Evolutionary conservation across 768 basidiomycete genomes (phyloP).

Genomic region (Trametes sanguinea): DNA sequence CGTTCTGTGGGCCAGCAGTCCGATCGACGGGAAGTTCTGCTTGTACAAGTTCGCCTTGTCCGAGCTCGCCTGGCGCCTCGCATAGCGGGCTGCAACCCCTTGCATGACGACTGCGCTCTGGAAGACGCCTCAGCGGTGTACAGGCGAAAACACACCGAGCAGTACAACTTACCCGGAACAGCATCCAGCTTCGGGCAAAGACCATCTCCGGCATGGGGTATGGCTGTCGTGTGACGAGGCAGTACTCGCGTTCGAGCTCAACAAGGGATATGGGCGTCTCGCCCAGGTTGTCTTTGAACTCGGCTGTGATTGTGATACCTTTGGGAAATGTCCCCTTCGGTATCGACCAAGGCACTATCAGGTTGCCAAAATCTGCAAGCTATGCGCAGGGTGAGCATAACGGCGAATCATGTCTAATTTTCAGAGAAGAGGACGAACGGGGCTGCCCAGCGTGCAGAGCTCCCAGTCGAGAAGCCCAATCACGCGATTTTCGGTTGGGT

Average conservation of each 20-base stretch:
- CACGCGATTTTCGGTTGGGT: conserved; percentile 86
- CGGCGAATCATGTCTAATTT: background rate
- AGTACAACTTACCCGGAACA: conserved; percentile 64
- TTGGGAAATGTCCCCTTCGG: conserved; percentile 40
- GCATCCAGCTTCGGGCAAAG: conserved; percentile 85
- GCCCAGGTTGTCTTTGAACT: conserved; percentile 62
- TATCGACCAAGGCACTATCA: conserved; percentile 82
- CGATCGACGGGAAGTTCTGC: conserved; percentile 58
- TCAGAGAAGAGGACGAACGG: conserved; percentile 50
- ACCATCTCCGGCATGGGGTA: conserved; percentile 80
- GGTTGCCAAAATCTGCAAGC: conserved; percentile 88
- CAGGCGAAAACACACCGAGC: background rate
- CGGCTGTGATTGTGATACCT: conserved; percentile 39
- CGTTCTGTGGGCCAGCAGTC: conserved; percentile 52
- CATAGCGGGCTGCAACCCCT: conserved; percentile 86
- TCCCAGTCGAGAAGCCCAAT: conserved; percentile 99
- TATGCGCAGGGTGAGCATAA: conserved; percentile 26
- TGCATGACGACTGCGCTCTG: conserved; percentile 82
- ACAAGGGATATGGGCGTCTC: conserved; percentile 62
- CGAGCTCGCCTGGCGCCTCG: conserved; percentile 88
- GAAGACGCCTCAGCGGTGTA: background rate
- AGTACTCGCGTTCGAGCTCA: conserved; percentile 82
- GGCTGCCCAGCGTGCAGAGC: conserved; percentile 90
- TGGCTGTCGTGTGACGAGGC: conserved; percentile 58
- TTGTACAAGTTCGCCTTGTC: conserved; percentile 60